phyloP scores from a whole-genome alignment of 73 alveolate species.

The Tetrahymena borealis region DNA sequence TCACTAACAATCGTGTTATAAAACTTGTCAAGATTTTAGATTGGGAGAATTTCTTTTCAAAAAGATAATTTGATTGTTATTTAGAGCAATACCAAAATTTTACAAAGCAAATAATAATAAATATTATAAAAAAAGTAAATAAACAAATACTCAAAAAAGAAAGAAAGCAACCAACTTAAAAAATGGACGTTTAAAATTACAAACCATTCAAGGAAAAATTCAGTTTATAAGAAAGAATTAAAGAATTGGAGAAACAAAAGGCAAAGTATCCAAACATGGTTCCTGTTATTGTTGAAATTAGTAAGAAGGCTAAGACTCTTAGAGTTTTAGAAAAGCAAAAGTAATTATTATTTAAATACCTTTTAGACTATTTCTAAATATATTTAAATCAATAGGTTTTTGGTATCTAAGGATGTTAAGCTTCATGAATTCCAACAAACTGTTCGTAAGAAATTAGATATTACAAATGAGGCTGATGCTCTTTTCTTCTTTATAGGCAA shows the following conservation, averaged over 20 bases:
- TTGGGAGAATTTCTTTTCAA: too few species aligned
- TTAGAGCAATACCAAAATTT: too few species aligned
- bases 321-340: neutral
- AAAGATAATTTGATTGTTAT: too few species aligned
- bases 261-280: slow-evolving; percentile 12
- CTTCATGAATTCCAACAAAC: slow-evolving; percentile 9
- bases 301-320: slow-evolving; percentile 7
- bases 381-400: neutral
- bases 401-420: slow-evolving; percentile 25
- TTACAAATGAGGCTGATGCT: neutral
- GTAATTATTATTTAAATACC: neutral
- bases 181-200: neutral
- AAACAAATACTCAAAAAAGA: neutral
- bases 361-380: neutral
- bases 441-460: slow-evolving; percentile 2
- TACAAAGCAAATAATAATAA: too few species aligned
- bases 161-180: neutral
- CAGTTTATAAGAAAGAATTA: slow-evolving; percentile 1
- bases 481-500: neutral
- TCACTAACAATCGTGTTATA: too few species aligned
- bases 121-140: neutral
- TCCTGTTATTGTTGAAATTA: slow-evolving; percentile 24
- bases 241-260: neutral
- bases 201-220: slow-evolving; percentile 4
- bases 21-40: too few species aligned